Base-by-base conservation (phyloP, 495 filamentous ascomycete genomes). In the Stereocaulon alpinum region DNA sequence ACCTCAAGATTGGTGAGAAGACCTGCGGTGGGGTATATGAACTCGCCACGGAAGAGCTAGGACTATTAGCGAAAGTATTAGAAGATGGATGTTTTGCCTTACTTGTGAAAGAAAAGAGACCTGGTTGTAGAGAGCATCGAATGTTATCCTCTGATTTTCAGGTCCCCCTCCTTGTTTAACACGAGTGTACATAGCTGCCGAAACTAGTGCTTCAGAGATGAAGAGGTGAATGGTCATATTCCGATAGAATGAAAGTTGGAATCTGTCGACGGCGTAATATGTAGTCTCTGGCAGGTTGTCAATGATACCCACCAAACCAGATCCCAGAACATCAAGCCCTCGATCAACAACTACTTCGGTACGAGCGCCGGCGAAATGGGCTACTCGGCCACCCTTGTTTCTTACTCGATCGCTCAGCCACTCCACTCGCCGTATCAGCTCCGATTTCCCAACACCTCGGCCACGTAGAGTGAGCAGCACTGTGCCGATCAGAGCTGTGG, bases 171-270 rank as follows among this genome's bases (percentile, higher is more conserved):
- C 92, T 64, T 83, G 82, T 70, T 97, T 98, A 40, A 96, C 85
- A 40, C 82, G 78, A 0, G 86, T 91, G 70, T 97, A 96, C 77
- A 98, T 85, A 30, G 86, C 87, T 17, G 86, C 88, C 18, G 86
- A 90, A 3, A 98, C 87, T 2, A 97, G 76, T 0, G 92, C 87
- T 62, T 96, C 89, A 1, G 87, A 85, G 55, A 97, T 91, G 69
- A 98, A 98, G 2, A 98, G 81, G 67, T 98, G 93, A 55, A 98
- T 98, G 1, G 91, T 94, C 92, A 96, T 96, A 70, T 98, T 98
- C 44, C 93, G 85, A 70, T 97, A 98, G 72, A 97, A 98, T 0
- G 88, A 93, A 10, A 98, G 80, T 66, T 97, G 92, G 74, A 98
- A 98, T 53, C 91, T 81, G 70, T 98, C 93, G 30, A 96, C 89